Conservation (phyloP, 208 protist species). For the Sergeia podlipaevii region DNA sequence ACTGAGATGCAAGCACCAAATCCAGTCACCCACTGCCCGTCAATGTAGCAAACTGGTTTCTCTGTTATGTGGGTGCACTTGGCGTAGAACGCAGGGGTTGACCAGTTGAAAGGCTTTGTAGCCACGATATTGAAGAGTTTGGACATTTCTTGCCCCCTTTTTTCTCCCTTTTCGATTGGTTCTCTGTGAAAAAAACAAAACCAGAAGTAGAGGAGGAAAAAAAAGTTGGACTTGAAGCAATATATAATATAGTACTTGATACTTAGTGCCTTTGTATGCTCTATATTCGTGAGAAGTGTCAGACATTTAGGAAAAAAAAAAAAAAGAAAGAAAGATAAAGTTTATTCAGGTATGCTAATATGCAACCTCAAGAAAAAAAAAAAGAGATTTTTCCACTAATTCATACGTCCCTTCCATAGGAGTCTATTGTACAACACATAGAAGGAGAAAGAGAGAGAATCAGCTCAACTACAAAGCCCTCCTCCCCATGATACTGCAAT, state of each 20-base stretch:
- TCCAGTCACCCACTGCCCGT: slow-evolving; percentile 47
- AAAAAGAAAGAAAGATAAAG: slow-evolving; percentile 15
- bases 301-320: too few relatives aligned
- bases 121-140: slow-evolving; percentile 20
- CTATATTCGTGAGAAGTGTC: not conserved
- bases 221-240: slow-evolving; percentile 6
- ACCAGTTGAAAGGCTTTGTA: slow-evolving; percentile 42
- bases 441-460: too few relatives aligned
- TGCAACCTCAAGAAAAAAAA: slow-evolving; percentile 9
- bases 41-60: slow-evolving; percentile 54
- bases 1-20: slow-evolving; percentile 32
- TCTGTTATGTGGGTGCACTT: slow-evolving; percentile 29
- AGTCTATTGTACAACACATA: too few relatives aligned
- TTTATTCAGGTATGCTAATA: slow-evolving; percentile 1
- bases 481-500: too few relatives aligned
- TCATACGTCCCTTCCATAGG: too few relatives aligned
- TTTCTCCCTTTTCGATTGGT: not conserved
- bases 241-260: not conserved
- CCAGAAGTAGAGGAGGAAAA: slow-evolving; percentile 2
- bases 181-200: slow-evolving; percentile 11
- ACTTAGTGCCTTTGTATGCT: too few relatives aligned
- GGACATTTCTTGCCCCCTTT: slow-evolving; percentile 11
- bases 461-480: too few relatives aligned
- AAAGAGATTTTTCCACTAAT: too few relatives aligned
- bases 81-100: slow-evolving; percentile 28